Evolutionary conservation across 176 grass and related monocot species (phyloP).

Genomic region (Oryza brachyantha): DNA sequence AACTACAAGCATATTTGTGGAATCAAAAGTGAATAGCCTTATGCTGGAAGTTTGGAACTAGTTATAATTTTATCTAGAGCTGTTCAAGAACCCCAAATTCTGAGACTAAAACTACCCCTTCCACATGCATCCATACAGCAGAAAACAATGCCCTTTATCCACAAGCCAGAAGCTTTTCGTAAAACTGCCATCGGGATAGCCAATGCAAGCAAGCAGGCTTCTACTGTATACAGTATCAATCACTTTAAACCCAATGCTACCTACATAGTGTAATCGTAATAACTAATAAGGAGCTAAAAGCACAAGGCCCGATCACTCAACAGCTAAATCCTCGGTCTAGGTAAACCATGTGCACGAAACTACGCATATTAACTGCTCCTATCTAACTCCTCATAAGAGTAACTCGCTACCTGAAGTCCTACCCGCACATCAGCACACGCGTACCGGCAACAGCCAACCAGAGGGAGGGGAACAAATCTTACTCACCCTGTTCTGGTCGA

Average conservation of each 20-base stretch:
- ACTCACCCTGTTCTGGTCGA: constrained; percentile 79
- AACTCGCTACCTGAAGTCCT: not conserved
- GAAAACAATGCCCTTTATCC: not conserved
- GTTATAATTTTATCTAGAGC: too few relatives aligned
- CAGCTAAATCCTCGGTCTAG: not conserved
- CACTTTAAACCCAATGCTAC: not conserved
- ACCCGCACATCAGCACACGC: too few relatives aligned
- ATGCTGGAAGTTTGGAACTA: too few relatives aligned
- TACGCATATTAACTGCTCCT: not conserved
- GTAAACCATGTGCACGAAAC: not conserved
- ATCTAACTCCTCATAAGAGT: not conserved
- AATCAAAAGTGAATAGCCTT: too few relatives aligned
- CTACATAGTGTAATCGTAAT: not conserved
- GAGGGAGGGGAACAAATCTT: not conserved
- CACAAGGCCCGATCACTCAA: not conserved
- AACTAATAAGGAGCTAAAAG: not conserved
- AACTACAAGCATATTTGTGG: too few relatives aligned
- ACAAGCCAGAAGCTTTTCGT: not conserved
- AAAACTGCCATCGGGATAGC: not conserved
- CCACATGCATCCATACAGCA: not conserved
- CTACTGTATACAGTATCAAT: not conserved
- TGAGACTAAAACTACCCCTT: not conserved
- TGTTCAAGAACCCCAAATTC: not conserved
- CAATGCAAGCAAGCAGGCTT: not conserved
- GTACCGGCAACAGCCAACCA: not conserved